Conservation (phyloP, 768 basidiomycete species). For the Grammothele lineata region DNA sequence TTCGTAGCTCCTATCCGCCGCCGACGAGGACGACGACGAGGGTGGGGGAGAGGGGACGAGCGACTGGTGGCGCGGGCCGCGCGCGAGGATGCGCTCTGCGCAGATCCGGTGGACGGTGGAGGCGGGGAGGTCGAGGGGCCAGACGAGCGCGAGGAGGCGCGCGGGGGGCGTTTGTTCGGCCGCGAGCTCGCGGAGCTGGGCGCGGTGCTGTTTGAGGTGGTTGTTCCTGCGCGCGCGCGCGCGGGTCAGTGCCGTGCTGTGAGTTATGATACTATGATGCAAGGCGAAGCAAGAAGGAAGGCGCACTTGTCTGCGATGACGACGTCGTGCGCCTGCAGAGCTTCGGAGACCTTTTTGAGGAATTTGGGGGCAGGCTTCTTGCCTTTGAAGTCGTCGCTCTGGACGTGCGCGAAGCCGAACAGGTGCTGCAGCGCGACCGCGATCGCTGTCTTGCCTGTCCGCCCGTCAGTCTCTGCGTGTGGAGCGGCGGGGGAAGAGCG, state of each 20-base stretch:
- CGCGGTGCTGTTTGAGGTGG: slow-evolving; percentile 78
- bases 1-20: too few species aligned
- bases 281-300: too few species aligned
- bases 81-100: slow-evolving; percentile 62
- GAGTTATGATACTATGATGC: not conserved
- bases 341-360: slow-evolving; percentile 61
- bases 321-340: slow-evolving; percentile 62
- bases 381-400: slow-evolving; percentile 81
- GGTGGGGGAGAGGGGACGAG: slow-evolving; percentile 45
- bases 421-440: slow-evolving; percentile 74
- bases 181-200: slow-evolving; percentile 56
- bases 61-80: slow-evolving; percentile 85
- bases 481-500: slow-evolving; percentile 26
- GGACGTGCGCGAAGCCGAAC: slow-evolving; percentile 87
- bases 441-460: slow-evolving; percentile 81
- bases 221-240: slow-evolving; percentile 61
- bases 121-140: slow-evolving; percentile 50
- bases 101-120: slow-evolving; percentile 72
- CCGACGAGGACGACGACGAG: too few species aligned
- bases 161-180: slow-evolving; percentile 45
- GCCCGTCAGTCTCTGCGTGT: not conserved
- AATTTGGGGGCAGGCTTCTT: slow-evolving; percentile 75
- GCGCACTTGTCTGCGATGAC: slow-evolving; percentile 92
- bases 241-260: not conserved
- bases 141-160: slow-evolving; percentile 79